Base-by-base conservation (phyloP, 2,329 filamentous ascomycete species). In the Stromatinia cepivora region DNA sequence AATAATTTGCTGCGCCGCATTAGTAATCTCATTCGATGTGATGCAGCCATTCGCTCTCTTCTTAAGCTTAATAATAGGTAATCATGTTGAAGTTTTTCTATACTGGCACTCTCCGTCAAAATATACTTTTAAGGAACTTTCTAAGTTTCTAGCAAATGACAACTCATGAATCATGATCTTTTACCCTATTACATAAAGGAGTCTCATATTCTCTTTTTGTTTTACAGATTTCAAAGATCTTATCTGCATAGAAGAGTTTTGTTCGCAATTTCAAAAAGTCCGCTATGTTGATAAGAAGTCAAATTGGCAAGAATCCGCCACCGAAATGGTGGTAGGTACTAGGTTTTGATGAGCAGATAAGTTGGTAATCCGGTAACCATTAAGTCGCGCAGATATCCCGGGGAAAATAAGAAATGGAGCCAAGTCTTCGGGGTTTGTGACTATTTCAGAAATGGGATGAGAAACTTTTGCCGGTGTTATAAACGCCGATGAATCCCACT, bases 1-100 rank as follows among this genome's bases (percentile, higher is more conserved):
- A 62, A 62, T 36, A 10, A 3, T 20, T 10, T 34, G 59, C 59
- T 62, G 45, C 59, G 59, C 58, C 58, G 28, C 58, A 45, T 22
- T 45, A 6, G 25, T 28, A 11, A 25, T n/a, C 8, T n/a, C n/a
- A 8, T 53, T 2, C 25, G 11, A 31, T 22, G 20, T 39, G n/a
- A 58, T 42, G 56, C 34, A 45, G 36, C 56, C 36, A 59, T 25
- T 7, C 36, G n/a, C n/a, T n/a, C n/a, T 11, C 50, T 53, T 53
- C n/a, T 39, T 25, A 25, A 39, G 28, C 20, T 46, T 48, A 48
- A 34, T 10, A 3, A 34, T 34, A 8, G n/a, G n/a, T n/a, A n/a
- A n/a, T n/a, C n/a, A n/a, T n/a, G n/a, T n/a, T n/a, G 48, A 10
- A 25, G 28, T 48, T 62, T 48, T 9, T 25, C 34, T n/a, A 36